Percentiles rank a stretch among this genome's conserved stretches.
Evolutionary conservation across 441 rosid species (phyloP).

Genomic region (Biscutella auriculata): DNA sequence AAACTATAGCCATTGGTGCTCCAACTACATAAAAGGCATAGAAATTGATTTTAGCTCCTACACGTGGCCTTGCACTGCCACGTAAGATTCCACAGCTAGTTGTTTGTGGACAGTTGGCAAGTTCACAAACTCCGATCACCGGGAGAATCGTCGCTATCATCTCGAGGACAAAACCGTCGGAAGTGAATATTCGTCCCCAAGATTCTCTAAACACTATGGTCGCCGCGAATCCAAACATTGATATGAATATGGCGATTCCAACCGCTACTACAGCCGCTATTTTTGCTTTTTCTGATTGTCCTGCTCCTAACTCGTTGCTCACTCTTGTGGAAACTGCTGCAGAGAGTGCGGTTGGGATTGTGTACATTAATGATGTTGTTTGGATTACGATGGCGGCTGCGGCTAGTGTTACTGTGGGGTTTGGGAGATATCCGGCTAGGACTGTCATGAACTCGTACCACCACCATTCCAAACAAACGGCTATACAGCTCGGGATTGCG

Average conservation of each 20-base stretch:
- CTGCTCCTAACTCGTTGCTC: slow-evolving; percentile 78
- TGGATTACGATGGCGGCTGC: slow-evolving; percentile 72
- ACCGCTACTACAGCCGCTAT: slow-evolving; percentile 40
- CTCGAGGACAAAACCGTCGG: slow-evolving; percentile 41
- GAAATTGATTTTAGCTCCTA: slow-evolving; percentile 65
- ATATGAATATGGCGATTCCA: slow-evolving; percentile 35
- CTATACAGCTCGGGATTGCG: slow-evolving; percentile 67
- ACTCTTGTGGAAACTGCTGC: slow-evolving; percentile 72
- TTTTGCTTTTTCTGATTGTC: slow-evolving; percentile 45
- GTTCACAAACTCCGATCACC: slow-evolving; percentile 71
- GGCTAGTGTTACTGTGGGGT: slow-evolving; percentile 48
- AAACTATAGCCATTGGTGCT: slow-evolving; percentile 59
- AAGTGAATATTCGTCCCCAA: slow-evolving; percentile 62
- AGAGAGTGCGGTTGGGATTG: slow-evolving; percentile 62
- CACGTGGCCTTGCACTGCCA: slow-evolving; percentile 81
- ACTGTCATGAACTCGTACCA: slow-evolving; percentile 94
- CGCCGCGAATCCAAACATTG: slow-evolving; percentile 43
- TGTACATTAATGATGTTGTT: slow-evolving; percentile 74
- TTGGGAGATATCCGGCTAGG: slow-evolving; percentile 51
- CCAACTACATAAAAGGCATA: slow-evolving; percentile 88
- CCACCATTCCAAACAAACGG: slow-evolving; percentile 94
- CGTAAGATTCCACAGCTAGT: slow-evolving; percentile 78
- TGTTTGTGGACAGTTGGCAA: slow-evolving; percentile 90
- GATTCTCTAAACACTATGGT: slow-evolving; percentile 52
- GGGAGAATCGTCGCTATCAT: slow-evolving; percentile 56